phyloP scores from a whole-genome alignment of 441 rosid species.

The Aquilaria agallochum region DNA sequence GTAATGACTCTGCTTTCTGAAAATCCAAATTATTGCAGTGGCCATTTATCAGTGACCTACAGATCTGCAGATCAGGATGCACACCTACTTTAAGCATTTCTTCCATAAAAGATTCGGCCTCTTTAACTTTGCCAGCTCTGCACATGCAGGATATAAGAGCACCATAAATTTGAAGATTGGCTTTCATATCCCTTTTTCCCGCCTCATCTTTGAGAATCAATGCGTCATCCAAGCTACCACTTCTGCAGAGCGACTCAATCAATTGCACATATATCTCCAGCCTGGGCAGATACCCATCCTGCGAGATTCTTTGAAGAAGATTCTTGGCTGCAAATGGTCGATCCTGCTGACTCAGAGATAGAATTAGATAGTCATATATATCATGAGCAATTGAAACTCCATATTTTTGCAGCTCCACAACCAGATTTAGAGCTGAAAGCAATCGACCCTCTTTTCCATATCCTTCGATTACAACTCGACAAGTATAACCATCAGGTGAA shows the following conservation, averaged over 20 bases:
- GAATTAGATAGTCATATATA: constrained; percentile 46
- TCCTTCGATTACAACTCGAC: constrained; percentile 55
- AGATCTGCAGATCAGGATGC: constrained; percentile 49
- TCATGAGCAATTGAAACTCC: constrained; percentile 38
- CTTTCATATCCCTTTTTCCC: constrained; percentile 24
- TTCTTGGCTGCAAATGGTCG: constrained; percentile 81
- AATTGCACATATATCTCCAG: constrained; percentile 37
- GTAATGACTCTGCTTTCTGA: constrained; percentile 50
- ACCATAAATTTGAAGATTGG: constrained; percentile 30
- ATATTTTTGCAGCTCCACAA: constrained; percentile 60
- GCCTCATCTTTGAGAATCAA: constrained; percentile 51
- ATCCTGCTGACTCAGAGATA: constrained; percentile 51
- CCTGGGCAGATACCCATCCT: constrained; percentile 39
- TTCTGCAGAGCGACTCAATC: constrained; percentile 47
- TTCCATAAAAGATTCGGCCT: constrained; percentile 50
- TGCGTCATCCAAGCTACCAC: constrained; percentile 43
- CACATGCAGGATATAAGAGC: constrained; percentile 59
- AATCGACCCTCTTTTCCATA: constrained; percentile 46
- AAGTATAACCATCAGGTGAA: constrained; percentile 54
- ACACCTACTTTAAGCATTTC: constrained; percentile 53
- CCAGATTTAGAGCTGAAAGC: constrained; percentile 71
- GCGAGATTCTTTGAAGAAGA: constrained; percentile 41
- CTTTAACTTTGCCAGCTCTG: constrained; percentile 35
- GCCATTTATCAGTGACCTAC: constrained; percentile 45
- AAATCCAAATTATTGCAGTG: constrained; percentile 49